Evolutionary conservation across 2,329 filamentous ascomycete genomes (phyloP).

Genomic region (Beauveria sp.): DNA sequence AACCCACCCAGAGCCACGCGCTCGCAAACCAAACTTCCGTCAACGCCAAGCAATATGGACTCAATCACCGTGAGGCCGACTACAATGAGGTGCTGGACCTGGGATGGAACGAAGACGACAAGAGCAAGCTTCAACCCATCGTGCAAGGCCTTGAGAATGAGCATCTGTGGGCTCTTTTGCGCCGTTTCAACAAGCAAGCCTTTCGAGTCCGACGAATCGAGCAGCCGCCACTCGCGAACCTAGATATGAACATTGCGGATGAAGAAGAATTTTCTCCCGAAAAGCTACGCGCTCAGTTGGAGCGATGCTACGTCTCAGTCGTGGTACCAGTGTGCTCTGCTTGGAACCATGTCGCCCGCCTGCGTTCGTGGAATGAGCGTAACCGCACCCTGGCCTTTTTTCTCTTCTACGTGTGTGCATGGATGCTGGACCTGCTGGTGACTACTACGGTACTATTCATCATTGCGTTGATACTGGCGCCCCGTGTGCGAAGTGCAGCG

Average conservation of each 20-base stretch:
- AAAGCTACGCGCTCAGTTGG: constrained; percentile 67
- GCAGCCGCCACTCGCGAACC: constrained; percentile 45
- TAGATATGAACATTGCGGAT: constrained; percentile 73
- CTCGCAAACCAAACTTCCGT: constrained; percentile 22
- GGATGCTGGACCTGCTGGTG: constrained; percentile 58
- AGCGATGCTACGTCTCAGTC: constrained; percentile 71
- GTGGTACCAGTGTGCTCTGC: constrained; percentile 54
- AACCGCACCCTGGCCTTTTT: constrained; percentile 56
- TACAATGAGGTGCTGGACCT: constrained; percentile 53
- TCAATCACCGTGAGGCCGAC: constrained; percentile 30
- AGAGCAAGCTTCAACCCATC: constrained; percentile 48
- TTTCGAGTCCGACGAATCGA: constrained; percentile 61
- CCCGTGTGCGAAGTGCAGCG: constrained; percentile 47
- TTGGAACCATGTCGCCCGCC: constrained; percentile 61
- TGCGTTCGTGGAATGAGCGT: constrained; percentile 70
- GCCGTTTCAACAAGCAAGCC: constrained; percentile 66
- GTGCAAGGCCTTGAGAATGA: constrained; percentile 65
- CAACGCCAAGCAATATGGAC: constrained; percentile 17
- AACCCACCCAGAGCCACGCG: constrained; percentile 29
- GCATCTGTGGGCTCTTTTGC: constrained; percentile 62
- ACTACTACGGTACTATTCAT: constrained; percentile 49
- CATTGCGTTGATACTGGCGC: constrained; percentile 57
- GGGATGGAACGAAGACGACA: constrained; percentile 57
- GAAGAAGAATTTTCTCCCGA: constrained; percentile 75
- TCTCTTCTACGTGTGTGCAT: constrained; percentile 48